phyloP scores from a whole-genome alignment of 1,284 basidiomycete genomes.

The Schizophyllum commune region DNA sequence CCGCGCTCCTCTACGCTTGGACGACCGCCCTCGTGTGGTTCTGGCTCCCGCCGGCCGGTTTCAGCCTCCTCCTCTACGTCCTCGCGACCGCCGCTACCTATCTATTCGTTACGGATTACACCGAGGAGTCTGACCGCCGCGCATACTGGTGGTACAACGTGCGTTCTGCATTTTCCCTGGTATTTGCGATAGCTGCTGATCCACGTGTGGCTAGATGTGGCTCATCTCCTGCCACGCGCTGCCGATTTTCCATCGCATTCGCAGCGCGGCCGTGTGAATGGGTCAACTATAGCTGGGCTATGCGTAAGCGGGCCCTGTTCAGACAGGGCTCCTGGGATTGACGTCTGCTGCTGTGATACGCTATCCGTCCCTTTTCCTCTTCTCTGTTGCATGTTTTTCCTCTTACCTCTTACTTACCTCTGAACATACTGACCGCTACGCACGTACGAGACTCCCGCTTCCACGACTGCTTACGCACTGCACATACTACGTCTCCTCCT shows the following conservation, averaged over 20 bases:
- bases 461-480: too few species aligned
- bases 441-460: background rate
- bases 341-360: background rate
- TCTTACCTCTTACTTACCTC: background rate
- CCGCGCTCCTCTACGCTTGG: constrained; percentile 9
- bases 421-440: background rate
- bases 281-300: background rate
- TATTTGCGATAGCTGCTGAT: background rate
- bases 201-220: constrained; percentile 2
- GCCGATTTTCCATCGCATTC: constrained; percentile 4
- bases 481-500: too few species aligned
- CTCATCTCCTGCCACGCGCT: constrained; percentile 4
- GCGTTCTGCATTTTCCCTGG: background rate
- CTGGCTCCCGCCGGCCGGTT: constrained; percentile 11
- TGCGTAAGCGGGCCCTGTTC: background rate
- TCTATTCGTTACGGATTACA: constrained; percentile 7
- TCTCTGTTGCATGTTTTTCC: background rate
- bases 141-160: constrained; percentile 15
- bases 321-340: background rate
- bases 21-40: constrained; percentile 10
- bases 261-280: background rate
- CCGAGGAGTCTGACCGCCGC: constrained; percentile 6
- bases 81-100: constrained; percentile 6
- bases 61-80: constrained; percentile 5
- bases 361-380: background rate